Evolutionary conservation across 2,329 filamentous ascomycete species (phyloP).

Genomic region (Calonectria henricotiae): DNA sequence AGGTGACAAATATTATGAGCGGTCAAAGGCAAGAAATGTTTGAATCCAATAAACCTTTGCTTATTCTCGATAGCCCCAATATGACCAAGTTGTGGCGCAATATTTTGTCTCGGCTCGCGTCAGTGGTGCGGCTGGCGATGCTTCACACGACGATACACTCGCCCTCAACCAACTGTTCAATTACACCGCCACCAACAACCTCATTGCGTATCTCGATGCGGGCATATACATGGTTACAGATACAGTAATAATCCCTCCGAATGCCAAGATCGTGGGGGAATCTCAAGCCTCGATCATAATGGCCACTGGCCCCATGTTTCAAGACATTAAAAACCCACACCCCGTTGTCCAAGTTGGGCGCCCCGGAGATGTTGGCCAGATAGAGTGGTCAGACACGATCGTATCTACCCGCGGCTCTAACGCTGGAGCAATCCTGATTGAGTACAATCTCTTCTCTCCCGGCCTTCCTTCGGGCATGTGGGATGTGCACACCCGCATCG

Average conservation of each 20-base stretch:
- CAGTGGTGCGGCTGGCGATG: slow-evolving; percentile 73
- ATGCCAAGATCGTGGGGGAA: slow-evolving; percentile 74
- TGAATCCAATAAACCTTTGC: neutral
- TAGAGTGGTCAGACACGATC: slow-evolving; percentile 83
- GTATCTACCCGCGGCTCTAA: slow-evolving; percentile 78
- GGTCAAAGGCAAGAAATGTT: slow-evolving; percentile 69
- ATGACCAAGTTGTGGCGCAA: slow-evolving; percentile 71
- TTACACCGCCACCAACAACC: slow-evolving; percentile 67
- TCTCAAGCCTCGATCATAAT: slow-evolving; percentile 69
- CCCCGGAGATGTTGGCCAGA: slow-evolving; percentile 74
- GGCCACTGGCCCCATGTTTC: slow-evolving; percentile 72
- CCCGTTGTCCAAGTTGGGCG: slow-evolving; percentile 79
- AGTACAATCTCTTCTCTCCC: slow-evolving; percentile 78
- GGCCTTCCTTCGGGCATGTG: slow-evolving; percentile 72
- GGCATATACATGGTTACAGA: slow-evolving; percentile 74
- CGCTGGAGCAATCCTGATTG: slow-evolving; percentile 79
- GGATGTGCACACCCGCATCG: slow-evolving; percentile 85
- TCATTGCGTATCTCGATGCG: slow-evolving; percentile 74
- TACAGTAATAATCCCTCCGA: slow-evolving; percentile 68
- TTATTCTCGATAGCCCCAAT: slow-evolving; percentile 72
- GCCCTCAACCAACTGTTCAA: slow-evolving; percentile 73
- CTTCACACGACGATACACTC: slow-evolving; percentile 81
- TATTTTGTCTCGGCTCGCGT: slow-evolving; percentile 80
- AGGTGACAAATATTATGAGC: slow-evolving; percentile 75
- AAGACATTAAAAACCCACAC: slow-evolving; percentile 72